Base-by-base conservation (phyloP, 108 stramenopile species). In the Nannochloropsis gaditana region DNA sequence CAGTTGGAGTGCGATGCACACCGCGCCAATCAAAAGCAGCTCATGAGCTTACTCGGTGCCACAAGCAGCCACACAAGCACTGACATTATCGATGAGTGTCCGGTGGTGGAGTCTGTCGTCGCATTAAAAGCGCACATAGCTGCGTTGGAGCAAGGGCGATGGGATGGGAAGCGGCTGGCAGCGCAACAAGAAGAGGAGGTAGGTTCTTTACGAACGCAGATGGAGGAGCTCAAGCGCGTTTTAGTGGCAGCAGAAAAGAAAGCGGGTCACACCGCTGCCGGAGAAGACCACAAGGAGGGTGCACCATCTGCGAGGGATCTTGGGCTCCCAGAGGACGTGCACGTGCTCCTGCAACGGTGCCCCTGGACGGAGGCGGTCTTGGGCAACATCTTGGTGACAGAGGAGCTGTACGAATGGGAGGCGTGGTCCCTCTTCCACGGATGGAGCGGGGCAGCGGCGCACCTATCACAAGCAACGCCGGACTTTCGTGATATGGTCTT, bases 271-370 rank as follows among this genome's bases (percentile, higher is more conserved):
- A 50, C 10, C 47, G 15, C 47, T n/a, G 59, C 2, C 59, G 2
- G n/a, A 73, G n/a, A 73, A 73, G 19, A 73, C 15, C 59, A 73
- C 15, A 73, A 73, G n/a, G 19, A 73, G n/a, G 59, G n/a, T n/a
- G n/a, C n/a, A 3, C 59, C 59, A 15, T 73, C 59, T n/a, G 59
- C 59, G 19, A n/a, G 4, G 19, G 59, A 73, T 73, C 59, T 73
- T n/a, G 59, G 59, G 19, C 59, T 73, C n/a, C 59, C 59, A 73
- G 59, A 73, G n/a, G 59, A 73, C n/a, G 59, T 73, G 15, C 59
- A n/a, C n/a, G 19, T 73, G n/a, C n/a, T 73, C 19, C 6, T 73
- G 59, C 59, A 73, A n/a, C 59, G 59, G 8, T 73, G 59, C n/a
- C 59, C 59, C 6, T 73, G 59, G 59, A 73, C 59, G n/a, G 59